Base-by-base conservation (phyloP, 495 filamentous ascomycete genomes). In the Clohesyomyces aquaticus region DNA sequence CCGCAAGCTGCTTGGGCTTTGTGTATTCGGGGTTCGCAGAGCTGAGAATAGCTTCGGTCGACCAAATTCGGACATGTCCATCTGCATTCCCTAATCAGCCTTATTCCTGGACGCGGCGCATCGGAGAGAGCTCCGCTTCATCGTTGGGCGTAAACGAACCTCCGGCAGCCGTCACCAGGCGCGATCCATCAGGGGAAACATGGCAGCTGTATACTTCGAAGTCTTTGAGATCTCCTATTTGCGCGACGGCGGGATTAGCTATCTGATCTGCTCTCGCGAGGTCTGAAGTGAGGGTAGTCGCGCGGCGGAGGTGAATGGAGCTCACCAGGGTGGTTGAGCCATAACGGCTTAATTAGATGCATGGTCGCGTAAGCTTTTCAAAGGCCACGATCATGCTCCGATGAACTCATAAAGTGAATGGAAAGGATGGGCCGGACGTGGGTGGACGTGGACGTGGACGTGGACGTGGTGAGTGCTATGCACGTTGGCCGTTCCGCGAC, bases 201-300 rank as follows among this genome's bases (percentile, higher is more conserved):
- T 98, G 91, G 76, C 93, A 96, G 72, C 90, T 95, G 77, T 96
- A 99, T 62, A 96, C 91, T 76, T 98, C 95, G 75, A 94, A 94
- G 71, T 96, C 91, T 70, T 96, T 96, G 74, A 93, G 89, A 78
- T 98, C 93, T 68, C 91, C 93, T 90, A 72, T 26, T 27, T 38
- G 22, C 9, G 26, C 27, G 18, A 53, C 26, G 8, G 21, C 48
- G 8, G 38, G 51, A 6, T 52, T 26, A 23, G 48, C n/a, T 19
- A 42, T 28, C 25, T 12, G n/a, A 3, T n/a, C 56, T 32, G 19
- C 10, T 22, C 18, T 14, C 21, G 2, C 4, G 12, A 4, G 25
- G 26, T n/a, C 25, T 45, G n/a, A n/a, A 35, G 22, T 27, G 43
- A 54, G 56, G 35, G 49, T 53, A 22, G 60, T 47, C 14, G 60